phyloP scores from a whole-genome alignment of 2,329 filamentous ascomycete species.

The Fusarium coicis region DNA sequence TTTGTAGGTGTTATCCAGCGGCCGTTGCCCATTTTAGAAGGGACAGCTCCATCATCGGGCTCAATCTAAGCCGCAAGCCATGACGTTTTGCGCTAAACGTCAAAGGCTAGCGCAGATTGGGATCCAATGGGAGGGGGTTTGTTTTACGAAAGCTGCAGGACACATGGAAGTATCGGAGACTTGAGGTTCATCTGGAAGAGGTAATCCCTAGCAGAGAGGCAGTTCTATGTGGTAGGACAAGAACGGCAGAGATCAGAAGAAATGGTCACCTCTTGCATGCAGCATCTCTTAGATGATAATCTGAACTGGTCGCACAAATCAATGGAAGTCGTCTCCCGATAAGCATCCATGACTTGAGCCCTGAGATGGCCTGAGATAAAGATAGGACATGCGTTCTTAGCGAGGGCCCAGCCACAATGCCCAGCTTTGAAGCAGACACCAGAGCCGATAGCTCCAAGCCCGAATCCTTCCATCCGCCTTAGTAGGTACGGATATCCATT shows the following conservation, averaged over 20 bases:
- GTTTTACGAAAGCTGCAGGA: conserved; percentile 39
- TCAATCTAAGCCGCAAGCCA: conserved; percentile 38
- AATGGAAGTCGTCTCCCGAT: conserved; percentile 5
- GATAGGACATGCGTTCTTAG: conserved; percentile 30
- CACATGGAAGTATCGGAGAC: conserved; percentile 24
- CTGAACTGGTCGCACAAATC: background rate
- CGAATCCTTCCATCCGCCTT: background rate
- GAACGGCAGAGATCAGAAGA: background rate
- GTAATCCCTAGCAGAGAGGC: background rate
- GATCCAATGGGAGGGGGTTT: conserved; percentile 3
- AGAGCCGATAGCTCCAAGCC: background rate
- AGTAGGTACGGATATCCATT: conserved; percentile 8
- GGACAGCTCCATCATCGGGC: conserved; percentile 24
- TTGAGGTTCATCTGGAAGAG: background rate
- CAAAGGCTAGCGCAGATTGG: conserved; percentile 18
- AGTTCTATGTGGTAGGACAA: background rate
- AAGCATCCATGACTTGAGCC: conserved; percentile 4
- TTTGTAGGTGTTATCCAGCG: background rate
- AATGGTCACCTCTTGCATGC: too few relatives aligned
- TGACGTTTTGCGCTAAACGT: conserved; percentile 33
- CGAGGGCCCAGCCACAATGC: conserved; percentile 36
- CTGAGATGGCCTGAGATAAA: conserved; percentile 32
- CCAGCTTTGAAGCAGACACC: conserved; percentile 3
- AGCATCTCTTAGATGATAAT: background rate
- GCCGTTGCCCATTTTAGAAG: conserved; percentile 23